A percentile compares a stretch with the other conserved stretches of the same genome.
Conservation (phyloP, 1,139 yeast species). For the Candida gigantensis region DNA sequence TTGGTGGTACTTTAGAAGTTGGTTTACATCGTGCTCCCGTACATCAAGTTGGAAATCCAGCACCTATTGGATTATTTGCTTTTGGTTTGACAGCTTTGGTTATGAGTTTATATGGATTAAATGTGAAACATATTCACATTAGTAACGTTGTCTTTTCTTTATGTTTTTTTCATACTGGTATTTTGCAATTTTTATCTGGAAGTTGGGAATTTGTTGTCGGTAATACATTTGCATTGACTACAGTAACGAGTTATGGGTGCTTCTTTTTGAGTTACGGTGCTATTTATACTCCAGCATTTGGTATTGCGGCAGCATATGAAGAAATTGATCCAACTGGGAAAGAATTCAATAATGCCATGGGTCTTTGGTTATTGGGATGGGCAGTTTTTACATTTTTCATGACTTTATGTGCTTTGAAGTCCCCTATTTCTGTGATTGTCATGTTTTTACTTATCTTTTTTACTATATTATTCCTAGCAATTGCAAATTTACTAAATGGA, state of each 20-base stretch:
- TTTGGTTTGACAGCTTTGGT: constrained; percentile 34
- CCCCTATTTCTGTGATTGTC: constrained; percentile 59
- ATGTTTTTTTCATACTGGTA: constrained; percentile 56
- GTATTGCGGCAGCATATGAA: constrained; percentile 51
- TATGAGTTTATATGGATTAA: constrained; percentile 41
- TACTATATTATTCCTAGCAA: constrained; percentile 56
- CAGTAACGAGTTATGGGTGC: constrained; percentile 69
- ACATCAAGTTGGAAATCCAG: constrained; percentile 53
- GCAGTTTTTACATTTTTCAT: constrained; percentile 58
- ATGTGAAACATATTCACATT: constrained; percentile 35
- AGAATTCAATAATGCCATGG: constrained; percentile 58
- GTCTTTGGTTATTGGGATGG: constrained; percentile 51
- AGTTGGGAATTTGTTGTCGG: constrained; percentile 64
- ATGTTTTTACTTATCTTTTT: constrained; percentile 54
- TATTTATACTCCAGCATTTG: constrained; percentile 55
- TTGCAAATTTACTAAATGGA: constrained; percentile 50
- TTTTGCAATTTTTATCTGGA: constrained; percentile 64
- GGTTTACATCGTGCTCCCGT: constrained; percentile 32
- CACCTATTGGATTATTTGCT: constrained; percentile 60
- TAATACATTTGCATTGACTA: constrained; percentile 63
- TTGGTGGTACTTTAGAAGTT: constrained; percentile 36
- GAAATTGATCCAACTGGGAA: constrained; percentile 41
- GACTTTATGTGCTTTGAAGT: constrained; percentile 58
- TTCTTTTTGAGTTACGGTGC: constrained; percentile 72
- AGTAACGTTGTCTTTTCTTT: constrained; percentile 45